Percentiles rank a stretch among this genome's conserved stretches.
phyloP scores from a whole-genome alignment of 257 asterid genomes.

The Solanum peruvianum region DNA sequence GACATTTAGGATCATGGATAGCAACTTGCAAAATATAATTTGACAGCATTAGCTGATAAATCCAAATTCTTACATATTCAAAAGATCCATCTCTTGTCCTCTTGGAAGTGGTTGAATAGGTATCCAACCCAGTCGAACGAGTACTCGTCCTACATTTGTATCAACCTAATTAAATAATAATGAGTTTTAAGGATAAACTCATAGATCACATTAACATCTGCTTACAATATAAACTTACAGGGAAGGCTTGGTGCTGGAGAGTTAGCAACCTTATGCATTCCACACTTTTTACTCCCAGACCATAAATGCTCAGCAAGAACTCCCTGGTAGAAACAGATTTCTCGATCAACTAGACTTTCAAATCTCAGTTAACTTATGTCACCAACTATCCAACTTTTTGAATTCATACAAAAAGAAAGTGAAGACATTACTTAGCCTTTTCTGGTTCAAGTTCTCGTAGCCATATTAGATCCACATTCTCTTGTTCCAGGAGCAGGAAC shows the following conservation, averaged over 20 bases:
- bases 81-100: constrained; percentile 25
- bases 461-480: constrained; percentile 9
- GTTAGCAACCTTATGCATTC: constrained; percentile 58
- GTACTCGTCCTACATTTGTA: constrained; percentile 40
- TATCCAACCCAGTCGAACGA: constrained; percentile 57
- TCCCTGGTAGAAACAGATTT: constrained; percentile 18
- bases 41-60: not conserved
- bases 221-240: constrained; percentile 22
- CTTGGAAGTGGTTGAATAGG: constrained; percentile 43
- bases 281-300: constrained; percentile 55
- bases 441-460: constrained; percentile 2
- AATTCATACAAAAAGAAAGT: not conserved
- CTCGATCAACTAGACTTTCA: not conserved
- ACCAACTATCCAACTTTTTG: not conserved
- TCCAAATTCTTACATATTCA: constrained; percentile 22
- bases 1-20: not conserved
- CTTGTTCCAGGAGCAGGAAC: not conserved
- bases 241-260: constrained; percentile 52
- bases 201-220: not conserved
- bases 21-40: not conserved
- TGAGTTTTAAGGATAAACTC: not conserved
- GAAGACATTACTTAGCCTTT: constrained; percentile 5
- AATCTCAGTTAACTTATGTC: not conserved
- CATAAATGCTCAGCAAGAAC: constrained; percentile 32
- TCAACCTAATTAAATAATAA: constrained; percentile 35